Base-by-base conservation (phyloP, 2,329 filamentous ascomycete genomes). In the Scopulariopsis brevicaulis region DNA sequence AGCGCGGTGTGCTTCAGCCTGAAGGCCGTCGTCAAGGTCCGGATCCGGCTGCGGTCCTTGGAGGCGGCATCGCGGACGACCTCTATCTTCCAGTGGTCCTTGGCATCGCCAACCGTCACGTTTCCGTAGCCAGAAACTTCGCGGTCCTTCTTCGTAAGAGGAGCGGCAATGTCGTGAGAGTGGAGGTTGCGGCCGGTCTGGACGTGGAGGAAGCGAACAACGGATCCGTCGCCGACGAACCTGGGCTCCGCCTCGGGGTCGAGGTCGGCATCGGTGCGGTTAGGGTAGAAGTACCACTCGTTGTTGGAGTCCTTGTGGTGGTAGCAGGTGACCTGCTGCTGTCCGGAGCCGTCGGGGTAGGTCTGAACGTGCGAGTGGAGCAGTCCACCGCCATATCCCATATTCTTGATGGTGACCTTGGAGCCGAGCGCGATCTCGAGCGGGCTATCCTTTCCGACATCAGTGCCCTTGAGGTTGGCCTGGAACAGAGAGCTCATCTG, bases 401-500 rank as follows among this genome's bases (percentile, higher is more conserved):
- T 99, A 71, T 99, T 99, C 81, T 99, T 99, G 64, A 99, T 77
- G 0, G 94, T 99, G 10, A 87, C 89, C 60, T 88, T 85, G 40
- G 94, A 99, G 28, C 95, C 94, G 62, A 88, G 79, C 5, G 91
- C 93, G 63, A 99, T 79, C 69, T 99, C 94, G 18, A 99, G 81
- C 24, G 95, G 94, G 68, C 92, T 96, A 71, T 96, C 88, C 71
- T 90, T 91, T 68, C 93, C 93, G 61, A 99, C 93, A 63, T 95
- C 89, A 12, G 93, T 97, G 28, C 94, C 94, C 66, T 84, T 86
- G 43, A 99, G 81, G 69, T 99, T 99, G 54, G 95, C 94, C 72
- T 99, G 94, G 82, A 99, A 99, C 55, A 99, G 83, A 28, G 94
- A 99, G 76, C 92, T 96, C 94, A 99, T 99, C 74, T 99, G 94